phyloP scores from a whole-genome alignment of 345 rosid genomes.

The Physaria fendleri region DNA sequence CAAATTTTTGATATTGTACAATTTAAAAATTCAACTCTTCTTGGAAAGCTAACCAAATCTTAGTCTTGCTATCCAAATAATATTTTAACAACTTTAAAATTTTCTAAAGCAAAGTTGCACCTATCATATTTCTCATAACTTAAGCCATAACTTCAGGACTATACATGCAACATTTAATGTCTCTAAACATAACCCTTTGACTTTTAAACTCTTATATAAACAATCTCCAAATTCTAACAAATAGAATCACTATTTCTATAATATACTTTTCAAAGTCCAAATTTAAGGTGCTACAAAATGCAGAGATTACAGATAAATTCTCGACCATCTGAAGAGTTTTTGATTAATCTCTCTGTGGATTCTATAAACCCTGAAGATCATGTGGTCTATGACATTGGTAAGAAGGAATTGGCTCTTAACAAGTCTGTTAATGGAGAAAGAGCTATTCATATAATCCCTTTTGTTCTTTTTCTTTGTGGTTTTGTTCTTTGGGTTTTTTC shows the following conservation, averaged over 20 bases:
- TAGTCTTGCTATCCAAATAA: neutral
- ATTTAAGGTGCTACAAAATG: slow-evolving; percentile 24
- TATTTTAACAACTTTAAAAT: neutral
- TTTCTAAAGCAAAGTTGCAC: slow-evolving; percentile 18
- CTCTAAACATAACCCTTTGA: neutral
- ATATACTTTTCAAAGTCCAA: neutral
- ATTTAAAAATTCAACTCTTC: neutral
- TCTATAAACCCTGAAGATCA: neutral
- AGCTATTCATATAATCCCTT: slow-evolving; percentile 59
- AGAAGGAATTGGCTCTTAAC: slow-evolving; percentile 40
- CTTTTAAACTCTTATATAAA: slow-evolving; percentile 4
- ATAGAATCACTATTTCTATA: neutral
- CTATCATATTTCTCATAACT: slow-evolving; percentile 17
- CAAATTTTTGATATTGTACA: neutral
- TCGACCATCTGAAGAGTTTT: slow-evolving; percentile 42
- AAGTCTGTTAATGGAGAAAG: slow-evolving; percentile 31
- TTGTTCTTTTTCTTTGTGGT: slow-evolving; percentile 49
- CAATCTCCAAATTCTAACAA: neutral
- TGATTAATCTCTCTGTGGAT: slow-evolving; percentile 31
- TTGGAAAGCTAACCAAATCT: slow-evolving; percentile 8
- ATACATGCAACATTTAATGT: slow-evolving; percentile 21
- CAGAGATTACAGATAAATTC: slow-evolving; percentile 35
- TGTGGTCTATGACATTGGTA: slow-evolving; percentile 31
- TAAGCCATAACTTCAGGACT: slow-evolving; percentile 29
- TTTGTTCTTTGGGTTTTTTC: slow-evolving; percentile 58